These are phyloP conservation scores for Sicyos baderoa DNA, from an alignment of 306 rosid species.

Conservation along the genomic window DNA sequence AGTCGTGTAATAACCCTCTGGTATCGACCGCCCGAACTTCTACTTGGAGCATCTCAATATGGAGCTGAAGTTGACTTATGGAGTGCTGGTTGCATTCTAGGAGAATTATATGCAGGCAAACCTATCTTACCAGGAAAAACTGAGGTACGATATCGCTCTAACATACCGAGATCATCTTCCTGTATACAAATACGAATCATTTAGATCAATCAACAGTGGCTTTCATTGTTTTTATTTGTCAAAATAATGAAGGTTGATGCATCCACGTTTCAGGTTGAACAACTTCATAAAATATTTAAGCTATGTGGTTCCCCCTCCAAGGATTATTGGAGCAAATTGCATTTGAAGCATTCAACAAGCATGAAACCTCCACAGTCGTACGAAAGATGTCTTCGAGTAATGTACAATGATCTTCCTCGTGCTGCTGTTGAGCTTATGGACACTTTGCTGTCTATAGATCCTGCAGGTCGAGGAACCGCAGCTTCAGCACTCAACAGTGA, in stretches of 20 bases:
- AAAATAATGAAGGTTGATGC: neutral
- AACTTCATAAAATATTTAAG: constrained; percentile 82
- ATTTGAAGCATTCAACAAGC: constrained; percentile 45
- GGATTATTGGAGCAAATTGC: constrained; percentile 66
- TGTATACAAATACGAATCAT: neutral
- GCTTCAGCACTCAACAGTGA: constrained; percentile 59
- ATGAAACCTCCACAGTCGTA: constrained; percentile 74
- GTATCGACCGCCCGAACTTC: constrained; percentile 96
- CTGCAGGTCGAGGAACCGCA: constrained; percentile 66
- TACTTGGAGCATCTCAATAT: constrained; percentile 77
- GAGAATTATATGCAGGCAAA: constrained; percentile 75
- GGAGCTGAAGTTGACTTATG: constrained; percentile 88
- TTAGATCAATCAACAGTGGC: constrained; percentile 1
- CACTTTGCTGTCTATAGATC: constrained; percentile 66
- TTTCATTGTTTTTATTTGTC: neutral
- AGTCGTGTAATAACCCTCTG: constrained; percentile 91
- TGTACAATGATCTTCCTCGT: constrained; percentile 55
- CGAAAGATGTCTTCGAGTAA: constrained; percentile 54
- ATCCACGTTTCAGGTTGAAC: constrained; percentile 65
- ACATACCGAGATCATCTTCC: neutral
- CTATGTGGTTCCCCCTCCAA: constrained; percentile 91
- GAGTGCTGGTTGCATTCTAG: constrained; percentile 94
- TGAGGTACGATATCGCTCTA: constrained; percentile 43
- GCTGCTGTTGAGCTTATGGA: constrained; percentile 63
- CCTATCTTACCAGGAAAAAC: constrained; percentile 94